phyloP scores from a whole-genome alignment of 164 flowering plant genomes.

The Taxillus chinensis region DNA sequence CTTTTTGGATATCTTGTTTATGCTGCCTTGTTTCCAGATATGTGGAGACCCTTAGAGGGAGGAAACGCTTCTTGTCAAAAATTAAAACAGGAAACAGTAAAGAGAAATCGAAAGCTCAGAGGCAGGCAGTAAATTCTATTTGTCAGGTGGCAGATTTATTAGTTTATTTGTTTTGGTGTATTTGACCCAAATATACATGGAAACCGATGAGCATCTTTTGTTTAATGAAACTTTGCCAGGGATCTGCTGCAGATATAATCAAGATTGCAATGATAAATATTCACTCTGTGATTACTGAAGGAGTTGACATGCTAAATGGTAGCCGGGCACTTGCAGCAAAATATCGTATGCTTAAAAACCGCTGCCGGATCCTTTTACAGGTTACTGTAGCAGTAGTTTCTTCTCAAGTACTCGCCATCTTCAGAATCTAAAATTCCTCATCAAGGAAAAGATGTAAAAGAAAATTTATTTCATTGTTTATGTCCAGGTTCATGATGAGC shows the following conservation, averaged over 20 bases:
- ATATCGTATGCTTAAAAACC: conserved; percentile 56
- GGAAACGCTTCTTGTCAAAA: conserved; percentile 80
- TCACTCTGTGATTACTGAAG: conserved; percentile 50
- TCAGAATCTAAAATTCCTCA: background rate
- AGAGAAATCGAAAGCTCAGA: conserved; percentile 94
- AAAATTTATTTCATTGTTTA: background rate
- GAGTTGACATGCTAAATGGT: conserved; percentile 18
- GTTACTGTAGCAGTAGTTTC: conserved; percentile 21
- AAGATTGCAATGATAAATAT: conserved; percentile 89
- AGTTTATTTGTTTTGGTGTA: background rate
- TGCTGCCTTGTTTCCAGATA: conserved; percentile 28
- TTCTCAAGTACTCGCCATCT: background rate
- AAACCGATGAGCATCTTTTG: background rate
- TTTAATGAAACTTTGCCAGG: conserved; percentile 36
- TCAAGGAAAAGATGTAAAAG: too few relatives aligned
- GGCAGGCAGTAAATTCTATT: conserved; percentile 96
- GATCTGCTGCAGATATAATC: conserved; percentile 96
- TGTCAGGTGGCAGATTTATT: conserved; percentile 59
- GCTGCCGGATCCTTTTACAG: conserved; percentile 85
- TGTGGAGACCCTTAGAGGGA: conserved; percentile 73
- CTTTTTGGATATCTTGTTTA: background rate
- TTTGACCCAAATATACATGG: background rate
- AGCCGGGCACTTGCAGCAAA: conserved; percentile 17
- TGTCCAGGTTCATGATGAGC: conserved; percentile 84
- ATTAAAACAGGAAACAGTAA: conserved; percentile 66